Evolutionary conservation across 129 eudicot species (phyloP).

Genomic region (Scalesia atractyloides): DNA sequence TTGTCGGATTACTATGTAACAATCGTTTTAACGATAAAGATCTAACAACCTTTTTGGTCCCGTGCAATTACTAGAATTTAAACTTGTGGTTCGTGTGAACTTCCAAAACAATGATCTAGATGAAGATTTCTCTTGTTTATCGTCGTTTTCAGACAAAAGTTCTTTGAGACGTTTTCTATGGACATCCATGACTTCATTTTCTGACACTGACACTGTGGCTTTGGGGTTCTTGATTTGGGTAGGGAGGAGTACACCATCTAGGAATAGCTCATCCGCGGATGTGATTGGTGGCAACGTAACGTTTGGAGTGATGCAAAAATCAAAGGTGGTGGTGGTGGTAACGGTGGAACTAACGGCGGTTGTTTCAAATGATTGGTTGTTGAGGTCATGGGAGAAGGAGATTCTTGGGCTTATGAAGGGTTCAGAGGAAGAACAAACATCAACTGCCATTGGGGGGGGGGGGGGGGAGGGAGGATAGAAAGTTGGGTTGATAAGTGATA

Average conservation of each 20-base stretch:
- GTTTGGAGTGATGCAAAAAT: constrained; percentile 42
- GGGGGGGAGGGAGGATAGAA: constrained; percentile 1
- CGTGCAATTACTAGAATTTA: constrained; percentile 44
- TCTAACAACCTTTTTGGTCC: constrained; percentile 44
- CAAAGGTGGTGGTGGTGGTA: constrained; percentile 37
- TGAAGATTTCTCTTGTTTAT: constrained; percentile 44
- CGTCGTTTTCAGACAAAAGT: constrained; percentile 40
- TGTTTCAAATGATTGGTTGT: constrained; percentile 30
- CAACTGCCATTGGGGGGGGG: constrained; percentile 41
- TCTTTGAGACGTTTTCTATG: constrained; percentile 65
- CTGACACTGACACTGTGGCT: neutral
- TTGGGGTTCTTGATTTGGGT: constrained; percentile 44
- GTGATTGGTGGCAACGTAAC: constrained; percentile 32
- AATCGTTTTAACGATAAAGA: constrained; percentile 51
- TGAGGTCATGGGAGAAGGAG: constrained; percentile 38
- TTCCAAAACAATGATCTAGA: constrained; percentile 70
- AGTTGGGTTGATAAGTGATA: constrained; percentile 4
- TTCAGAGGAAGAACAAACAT: constrained; percentile 33
- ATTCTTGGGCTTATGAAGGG: constrained; percentile 40
- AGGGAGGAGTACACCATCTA: constrained; percentile 74
- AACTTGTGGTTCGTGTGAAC: constrained; percentile 67
- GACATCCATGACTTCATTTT: constrained; percentile 16
- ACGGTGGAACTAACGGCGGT: neutral
- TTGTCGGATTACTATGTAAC: constrained; percentile 52
- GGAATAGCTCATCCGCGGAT: constrained; percentile 78